Evolutionary conservation across 306 rosid species (phyloP), one percentile per base, ranked within the genome.

Genomic region (Pyrus bretschneideri): DNA sequence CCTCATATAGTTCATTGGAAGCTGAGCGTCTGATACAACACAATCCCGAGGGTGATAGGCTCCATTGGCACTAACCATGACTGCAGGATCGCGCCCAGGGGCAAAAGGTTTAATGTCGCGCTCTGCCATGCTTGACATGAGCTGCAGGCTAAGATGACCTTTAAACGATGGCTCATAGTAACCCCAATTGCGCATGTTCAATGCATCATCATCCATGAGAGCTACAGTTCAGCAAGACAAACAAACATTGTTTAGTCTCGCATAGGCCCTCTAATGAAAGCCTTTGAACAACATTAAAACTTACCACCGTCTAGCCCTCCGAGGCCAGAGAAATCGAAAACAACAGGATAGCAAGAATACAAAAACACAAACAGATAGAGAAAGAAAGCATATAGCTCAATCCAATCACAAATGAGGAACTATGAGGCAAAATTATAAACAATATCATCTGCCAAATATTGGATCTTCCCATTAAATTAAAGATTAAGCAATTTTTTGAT

Each of bases 181-280:
- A 65, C 97, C 96, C 98, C 98, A 94, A 79, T 92, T 91, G 76
- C 95, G 88, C 91, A 94, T 94, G 85, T 92, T 94, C 87, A 94
- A 73, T 11, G 90, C 88, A 86, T 94, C 97, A 78, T 91, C 97
- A 72, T 94, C 98, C 98, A 94, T 94, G 61, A 61, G 69, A 89
- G 85, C 98, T 92, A 86, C 81, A 85, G 78, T 72, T 73, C 80
- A 19, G 38, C 42, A 63, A 73, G 69, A 84, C 57, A 81, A 74
- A 78, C 71, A 75, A 73, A 67, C 42, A 33, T 67, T 27, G 51
- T 71, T 38, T 61, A 12, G 78, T 77, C 87, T 72, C 44, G 72
- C 76, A 73, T 31, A 40, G 61, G 42, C 66, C 72, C 83, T 75
- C 61, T 31, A 73, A 82, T 30, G 14, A 46, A 70, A 83, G 35